These are phyloP conservation scores for Pogostemon cablin DNA, from an alignment of 257 asterid species.

Conservation along the genomic window DNA sequence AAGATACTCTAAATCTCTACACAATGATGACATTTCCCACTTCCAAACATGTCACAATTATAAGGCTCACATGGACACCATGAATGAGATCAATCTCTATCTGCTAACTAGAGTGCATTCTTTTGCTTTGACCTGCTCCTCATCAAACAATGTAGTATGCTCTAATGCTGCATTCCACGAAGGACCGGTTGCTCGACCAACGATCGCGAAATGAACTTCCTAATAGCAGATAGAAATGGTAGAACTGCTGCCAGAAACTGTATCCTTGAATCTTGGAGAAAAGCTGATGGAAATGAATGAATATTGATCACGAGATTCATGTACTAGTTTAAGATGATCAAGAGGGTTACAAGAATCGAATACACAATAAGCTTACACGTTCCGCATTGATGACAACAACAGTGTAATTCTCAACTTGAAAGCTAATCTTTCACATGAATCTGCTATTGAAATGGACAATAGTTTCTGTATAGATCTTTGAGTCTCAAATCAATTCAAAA, in stretches of 20 bases:
- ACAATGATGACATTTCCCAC: constrained; percentile 18
- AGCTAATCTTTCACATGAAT: constrained; percentile 28
- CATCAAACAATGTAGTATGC: too few relatives aligned
- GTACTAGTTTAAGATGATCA: background rate
- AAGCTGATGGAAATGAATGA: background rate
- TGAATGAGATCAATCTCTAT: background rate
- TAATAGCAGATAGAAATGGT: too few relatives aligned
- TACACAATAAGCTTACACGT: constrained; percentile 35
- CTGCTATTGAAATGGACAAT: constrained; percentile 26
- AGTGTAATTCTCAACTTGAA: constrained; percentile 29
- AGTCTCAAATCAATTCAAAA: constrained; percentile 32
- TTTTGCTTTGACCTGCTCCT: too few relatives aligned
- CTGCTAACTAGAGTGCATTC: background rate
- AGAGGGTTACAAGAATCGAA: constrained; percentile 34
- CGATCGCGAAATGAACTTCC: too few relatives aligned
- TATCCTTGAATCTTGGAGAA: too few relatives aligned
- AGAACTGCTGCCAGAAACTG: too few relatives aligned
- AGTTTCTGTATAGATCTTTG: constrained; percentile 29
- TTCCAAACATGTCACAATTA: constrained; percentile 27
- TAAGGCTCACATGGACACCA: constrained; percentile 2
- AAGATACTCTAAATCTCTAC: constrained; percentile 1
- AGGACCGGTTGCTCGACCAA: too few relatives aligned
- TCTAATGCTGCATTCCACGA: too few relatives aligned
- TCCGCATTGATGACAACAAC: constrained; percentile 29
- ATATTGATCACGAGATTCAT: background rate